A percentile compares a stretch with the other conserved stretches of the same genome.
These are phyloP conservation scores for Mycena galopus DNA, from an alignment of 768 basidiomycete genomes.

Conservation along the genomic window DNA sequence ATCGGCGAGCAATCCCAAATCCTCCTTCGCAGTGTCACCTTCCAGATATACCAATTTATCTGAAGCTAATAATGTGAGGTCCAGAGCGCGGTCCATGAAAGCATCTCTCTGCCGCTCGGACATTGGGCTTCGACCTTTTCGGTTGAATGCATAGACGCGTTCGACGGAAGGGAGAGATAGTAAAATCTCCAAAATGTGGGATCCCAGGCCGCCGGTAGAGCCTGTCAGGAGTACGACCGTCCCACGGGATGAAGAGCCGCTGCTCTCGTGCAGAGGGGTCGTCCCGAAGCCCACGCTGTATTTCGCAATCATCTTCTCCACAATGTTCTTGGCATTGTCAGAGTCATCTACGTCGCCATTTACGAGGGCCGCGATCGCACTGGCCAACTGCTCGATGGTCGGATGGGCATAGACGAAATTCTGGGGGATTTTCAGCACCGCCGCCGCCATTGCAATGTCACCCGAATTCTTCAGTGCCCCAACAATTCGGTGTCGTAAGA, in stretches of 20 bases:
- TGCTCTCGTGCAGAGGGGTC: background rate
- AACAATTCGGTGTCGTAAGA: conserved; percentile 52
- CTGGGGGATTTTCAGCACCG: background rate
- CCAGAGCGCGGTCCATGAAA: conserved; percentile 47
- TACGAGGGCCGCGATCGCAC: background rate
- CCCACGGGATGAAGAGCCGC: too few relatives aligned
- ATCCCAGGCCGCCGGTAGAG: conserved; percentile 57
- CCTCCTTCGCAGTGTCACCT: conserved; percentile 47
- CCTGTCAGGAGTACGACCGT: conserved; percentile 54
- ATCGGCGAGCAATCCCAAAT: conserved; percentile 43
- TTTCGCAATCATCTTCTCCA: conserved; percentile 26
- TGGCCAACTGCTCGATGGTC: conserved; percentile 56
- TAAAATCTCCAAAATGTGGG: conserved; percentile 48
- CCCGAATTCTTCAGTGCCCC: conserved; percentile 49
- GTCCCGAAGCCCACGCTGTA: conserved; percentile 18
- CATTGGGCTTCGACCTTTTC: conserved; percentile 28
- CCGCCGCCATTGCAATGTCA: background rate
- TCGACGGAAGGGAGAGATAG: conserved; percentile 39
- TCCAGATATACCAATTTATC: conserved; percentile 52
- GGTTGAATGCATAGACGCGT: conserved; percentile 50
- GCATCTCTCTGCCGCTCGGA: conserved; percentile 38
- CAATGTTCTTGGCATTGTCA: background rate
- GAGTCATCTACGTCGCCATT: background rate
- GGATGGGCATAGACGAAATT: background rate
- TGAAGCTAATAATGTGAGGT: conserved; percentile 44